Conservation (phyloP, 345 rosid species). For the Lagerstroemia speciosa region DNA sequence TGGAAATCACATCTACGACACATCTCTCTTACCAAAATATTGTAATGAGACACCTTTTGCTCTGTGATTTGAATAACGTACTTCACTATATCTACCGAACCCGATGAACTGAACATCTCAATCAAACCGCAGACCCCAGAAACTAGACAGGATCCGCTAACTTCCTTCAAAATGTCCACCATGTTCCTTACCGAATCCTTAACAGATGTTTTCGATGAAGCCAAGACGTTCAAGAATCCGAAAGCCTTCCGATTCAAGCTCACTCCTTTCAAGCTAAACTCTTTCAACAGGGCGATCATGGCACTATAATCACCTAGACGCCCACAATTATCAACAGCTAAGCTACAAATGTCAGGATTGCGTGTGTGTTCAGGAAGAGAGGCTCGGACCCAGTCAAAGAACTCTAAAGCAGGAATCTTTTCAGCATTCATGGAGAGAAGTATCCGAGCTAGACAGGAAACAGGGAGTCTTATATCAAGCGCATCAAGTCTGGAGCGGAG, state of each 20-base stretch:
- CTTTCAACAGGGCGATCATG: slow-evolving; percentile 22
- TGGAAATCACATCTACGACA: slow-evolving; percentile 25
- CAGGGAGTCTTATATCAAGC: slow-evolving; percentile 25
- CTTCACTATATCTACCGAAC: slow-evolving; percentile 30
- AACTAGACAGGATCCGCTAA: slow-evolving; percentile 26
- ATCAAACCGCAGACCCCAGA: slow-evolving; percentile 36
- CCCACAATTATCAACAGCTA: slow-evolving; percentile 47
- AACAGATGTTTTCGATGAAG: slow-evolving; percentile 5
- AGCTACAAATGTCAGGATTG: slow-evolving; percentile 31
- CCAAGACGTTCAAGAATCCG: slow-evolving; percentile 22
- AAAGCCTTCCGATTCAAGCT: slow-evolving; percentile 33
- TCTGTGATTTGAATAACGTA: slow-evolving; percentile 27
- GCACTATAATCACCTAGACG: slow-evolving; percentile 26
- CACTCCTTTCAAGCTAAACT: slow-evolving; percentile 16
- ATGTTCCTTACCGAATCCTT: slow-evolving; percentile 18
- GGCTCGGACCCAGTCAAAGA: slow-evolving; percentile 28
- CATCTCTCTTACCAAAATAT: slow-evolving; percentile 24
- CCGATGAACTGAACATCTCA: slow-evolving; percentile 24
- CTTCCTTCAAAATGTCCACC: slow-evolving; percentile 24
- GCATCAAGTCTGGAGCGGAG: slow-evolving; percentile 26
- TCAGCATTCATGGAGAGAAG: slow-evolving; percentile 22
- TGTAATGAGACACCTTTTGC: slow-evolving; percentile 26
- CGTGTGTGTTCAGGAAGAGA: slow-evolving; percentile 18
- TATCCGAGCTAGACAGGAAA: slow-evolving; percentile 13
- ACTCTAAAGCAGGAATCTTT: slow-evolving; percentile 31